Base-by-base conservation (phyloP, 2,329 filamentous ascomycete species). In the Aspergillus sp. region DNA sequence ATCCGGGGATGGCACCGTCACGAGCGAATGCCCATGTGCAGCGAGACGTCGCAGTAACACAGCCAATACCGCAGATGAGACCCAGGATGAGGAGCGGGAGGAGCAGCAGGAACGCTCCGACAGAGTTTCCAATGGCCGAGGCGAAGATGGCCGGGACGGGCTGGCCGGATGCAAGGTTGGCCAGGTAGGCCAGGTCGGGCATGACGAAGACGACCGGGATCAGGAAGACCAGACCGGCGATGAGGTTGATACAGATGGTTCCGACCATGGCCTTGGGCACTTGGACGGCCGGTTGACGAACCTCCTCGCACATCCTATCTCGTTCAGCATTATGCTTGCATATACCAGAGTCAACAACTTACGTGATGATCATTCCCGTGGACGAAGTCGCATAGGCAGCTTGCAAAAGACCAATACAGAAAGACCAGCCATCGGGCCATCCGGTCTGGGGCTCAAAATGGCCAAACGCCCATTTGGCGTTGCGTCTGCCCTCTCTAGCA, bases 81-180 rank as follows among this genome's bases (percentile, higher is more conserved):
- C 89, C 89, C 24, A 93, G 80, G 63, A 93, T 86, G 3, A 93
- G 77, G 9, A 58, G 40, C 4, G 51, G 51, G 72, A 93, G 89
- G 13, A 92, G 80, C 5, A 93, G 79, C 0, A 87, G 88, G 64
- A 93, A 91, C 0, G 89, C 89, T 22, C 89, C 90, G 6, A 79
- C 85, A 0, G 86, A 81, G 24, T 87, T 89, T 1, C 89, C 89
- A 0, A 89, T 92, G 11, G 87, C 89, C 0, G 79, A 86, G 75
- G 90, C 89, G 81, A 93, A 92, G 39, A 93, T 77, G 3, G 87
- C 78, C 12, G 87, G 89, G 60, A 93, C 89, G 1, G 90, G 89
- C 67, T 93, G 90, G 11, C 87, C 88, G 66, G 86, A 90, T 24
- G 87, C 82, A 15, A 89, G 87, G 2, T 74, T 71, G 22, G 90